Base-by-base conservation (phyloP, 805 yeast genomes). In the Candida nanaspora region DNA sequence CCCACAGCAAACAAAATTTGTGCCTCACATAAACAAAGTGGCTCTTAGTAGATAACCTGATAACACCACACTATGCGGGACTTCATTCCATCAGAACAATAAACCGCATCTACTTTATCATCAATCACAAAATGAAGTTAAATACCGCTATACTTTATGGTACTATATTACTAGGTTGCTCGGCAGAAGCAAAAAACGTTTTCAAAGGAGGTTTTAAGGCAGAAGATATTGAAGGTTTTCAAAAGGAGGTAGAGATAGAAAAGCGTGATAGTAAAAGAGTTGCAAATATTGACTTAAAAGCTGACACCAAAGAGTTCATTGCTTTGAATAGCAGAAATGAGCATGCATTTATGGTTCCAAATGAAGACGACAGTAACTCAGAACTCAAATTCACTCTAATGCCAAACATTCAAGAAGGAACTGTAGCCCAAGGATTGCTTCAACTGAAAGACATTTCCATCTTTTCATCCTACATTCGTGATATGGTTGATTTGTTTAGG, bases 401-500 rank as follows among this genome's bases (percentile, higher is more conserved):
- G 44, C 62, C 62, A 7, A 51, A 57, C 19, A 53, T 43, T 18
- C 39, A 43, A 21, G 36, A 52, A 3, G 55, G 52, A 2, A 48
- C 57, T 16, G 46, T 70, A 33, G 63, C 68, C 13, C 61, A 70
- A 5, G 69, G 69, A 23, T 51, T 70, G 33, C 61, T 65, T 1
- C 63, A 66, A 41, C 51, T 57, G 37, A 50, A 53, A 10, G 69
- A 72, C 18, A 69, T 83, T 33, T 69, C 82, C 14, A 69, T 85
- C 8, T 82, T 86, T 56, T 71, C 87, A 2, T 73, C 80, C 1
- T 84, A 85, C 55, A 62, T 82, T n/a, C 71, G 95, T 44, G 85
- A 82, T 50, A 68, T 76, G 52, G 62, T 69, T 14, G 70, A 65
- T 11, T 53, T 82, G 22, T 69, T 74, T 23, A 42, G 52, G 16